Percentiles rank a stretch among this genome's conserved stretches.
These are phyloP conservation scores for Moesziomyces sp. DNA, from an alignment of 1,284 basidiomycete genomes.

Conservation along the genomic window DNA sequence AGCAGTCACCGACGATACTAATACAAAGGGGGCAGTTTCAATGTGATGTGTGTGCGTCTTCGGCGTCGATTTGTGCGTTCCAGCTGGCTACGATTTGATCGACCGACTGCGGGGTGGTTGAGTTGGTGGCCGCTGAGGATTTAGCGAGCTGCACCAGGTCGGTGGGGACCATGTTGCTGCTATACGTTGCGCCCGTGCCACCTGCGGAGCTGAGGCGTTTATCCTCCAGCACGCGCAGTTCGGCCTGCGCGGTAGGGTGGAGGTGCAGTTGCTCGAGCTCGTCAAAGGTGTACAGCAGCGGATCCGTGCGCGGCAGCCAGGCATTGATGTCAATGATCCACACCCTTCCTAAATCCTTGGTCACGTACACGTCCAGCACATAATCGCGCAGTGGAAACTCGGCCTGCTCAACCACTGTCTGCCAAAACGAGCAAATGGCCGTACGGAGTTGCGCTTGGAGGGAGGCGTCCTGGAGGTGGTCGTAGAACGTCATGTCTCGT, in stretches of 20 bases:
- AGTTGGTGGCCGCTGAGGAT: not conserved
- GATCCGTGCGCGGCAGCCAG: conserved; percentile 83
- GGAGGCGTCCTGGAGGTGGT: conserved; percentile 74
- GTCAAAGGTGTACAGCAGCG: conserved; percentile 84
- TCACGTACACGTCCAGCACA: conserved; percentile 85
- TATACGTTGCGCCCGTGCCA: conserved; percentile 71
- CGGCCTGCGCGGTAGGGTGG: conserved; percentile 21
- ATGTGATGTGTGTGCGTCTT: not conserved
- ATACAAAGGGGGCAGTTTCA: not conserved
- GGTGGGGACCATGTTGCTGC: conserved; percentile 90
- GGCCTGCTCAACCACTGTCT: conserved; percentile 71
- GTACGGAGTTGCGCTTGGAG: conserved; percentile 74
- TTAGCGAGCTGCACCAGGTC: conserved; percentile 83
- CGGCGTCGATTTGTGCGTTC: conserved; percentile 19
- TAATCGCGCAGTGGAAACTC: conserved; percentile 67
- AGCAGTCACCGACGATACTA: conserved; percentile 4
- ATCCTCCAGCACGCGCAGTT: conserved; percentile 77
- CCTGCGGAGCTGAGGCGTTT: conserved; percentile 69
- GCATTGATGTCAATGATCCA: conserved; percentile 92
- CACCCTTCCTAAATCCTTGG: conserved; percentile 78
- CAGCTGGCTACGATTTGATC: conserved; percentile 34
- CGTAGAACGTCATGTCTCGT: conserved; percentile 82
- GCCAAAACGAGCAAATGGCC: conserved; percentile 77
- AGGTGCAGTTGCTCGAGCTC: conserved; percentile 73
- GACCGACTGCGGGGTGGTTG: not conserved